Evolutionary conservation across 169 alveolate species (phyloP), one percentile per base, ranked within the genome.

Genomic region (Blepharisma undulans): DNA sequence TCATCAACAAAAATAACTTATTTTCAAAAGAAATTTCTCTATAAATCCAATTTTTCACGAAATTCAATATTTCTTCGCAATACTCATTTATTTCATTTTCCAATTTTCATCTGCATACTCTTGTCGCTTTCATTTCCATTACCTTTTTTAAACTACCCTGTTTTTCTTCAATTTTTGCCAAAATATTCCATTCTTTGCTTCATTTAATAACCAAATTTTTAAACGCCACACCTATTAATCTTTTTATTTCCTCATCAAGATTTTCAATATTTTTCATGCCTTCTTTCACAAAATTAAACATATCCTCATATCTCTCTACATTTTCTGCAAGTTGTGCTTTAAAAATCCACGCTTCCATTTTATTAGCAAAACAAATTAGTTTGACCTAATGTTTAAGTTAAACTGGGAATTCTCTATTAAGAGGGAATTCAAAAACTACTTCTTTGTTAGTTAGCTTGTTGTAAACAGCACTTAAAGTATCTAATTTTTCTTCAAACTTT

Each of bases 381-480:
- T 48, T 48, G 66, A 48, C 66, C 66, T 48, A 48, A 48, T 48
- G 66, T 48, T 48, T 48, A 48, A 79, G 61, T 79, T 84, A 86
- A 86, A 86, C 84, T 71, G 91, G 94, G 93, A 94, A 92, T 16
- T 90, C 81, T 81, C 90, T 94, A 6, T 92, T 93, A 92, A 91
- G 90, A 60, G 98, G 93, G 95, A 98, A 98, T 85, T 97, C 87
- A 94, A 98, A 97, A 76, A 95, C 96, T 25, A 98, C 98, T 90
- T 98, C 99, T 95, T 98, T 98, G 96, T 95, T 96, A 91, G 99
- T 98, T 81, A 98, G 97, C 95, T 96, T 98, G 95, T 96, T 96
- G 97, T 98, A 98, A 86, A 98, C 99, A 77, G 98, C 99, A 36
- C 98, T 97, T 96, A 98, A 97, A 74, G 98, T 98, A 94, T 98